Percentiles rank a stretch among this genome's conserved stretches.
These are phyloP conservation scores for Trichoderma pleuroti DNA, from an alignment of 2,329 filamentous ascomycete genomes.

Conservation along the genomic window DNA sequence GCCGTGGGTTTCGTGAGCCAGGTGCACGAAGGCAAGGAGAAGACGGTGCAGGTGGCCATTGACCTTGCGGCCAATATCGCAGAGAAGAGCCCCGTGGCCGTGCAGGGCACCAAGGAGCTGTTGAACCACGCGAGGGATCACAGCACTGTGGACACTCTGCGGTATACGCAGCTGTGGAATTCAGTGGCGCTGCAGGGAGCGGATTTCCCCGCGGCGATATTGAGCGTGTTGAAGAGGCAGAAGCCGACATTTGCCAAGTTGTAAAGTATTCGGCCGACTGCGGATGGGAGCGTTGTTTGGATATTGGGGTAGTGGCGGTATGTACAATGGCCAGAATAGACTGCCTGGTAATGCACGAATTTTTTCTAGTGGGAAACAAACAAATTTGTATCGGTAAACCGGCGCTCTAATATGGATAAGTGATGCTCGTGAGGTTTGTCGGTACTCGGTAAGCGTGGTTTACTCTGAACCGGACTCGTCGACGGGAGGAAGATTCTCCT, in stretches of 20 bases:
- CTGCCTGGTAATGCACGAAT: not conserved
- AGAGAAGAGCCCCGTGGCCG: constrained; percentile 80
- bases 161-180: constrained; percentile 88
- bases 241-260: constrained; percentile 84
- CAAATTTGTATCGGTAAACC: not conserved
- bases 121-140: constrained; percentile 79
- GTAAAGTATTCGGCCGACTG: constrained; percentile 36
- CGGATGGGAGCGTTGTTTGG: not conserved
- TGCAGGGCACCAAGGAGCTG: constrained; percentile 83
- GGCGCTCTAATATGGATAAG: no score
- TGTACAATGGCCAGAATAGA: not conserved
- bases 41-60: constrained; percentile 59
- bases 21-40: constrained; percentile 61
- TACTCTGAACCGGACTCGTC: constrained; percentile 53
- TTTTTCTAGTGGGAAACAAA: constrained; percentile 10
- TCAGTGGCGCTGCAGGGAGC: constrained; percentile 73
- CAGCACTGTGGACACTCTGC: constrained; percentile 70
- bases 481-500: constrained; percentile 49
- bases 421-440: not conserved
- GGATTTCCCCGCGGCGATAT: constrained; percentile 71
- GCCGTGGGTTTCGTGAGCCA: constrained; percentile 66
- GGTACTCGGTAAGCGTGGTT: not conserved
- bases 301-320: not conserved
- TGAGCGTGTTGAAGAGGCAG: constrained; percentile 73
- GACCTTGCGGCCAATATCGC: constrained; percentile 64